Evolutionary conservation across 169 alveolate genomes (phyloP), one percentile per base, ranked within the genome.

Genomic region (Eimeria acervulina): DNA sequence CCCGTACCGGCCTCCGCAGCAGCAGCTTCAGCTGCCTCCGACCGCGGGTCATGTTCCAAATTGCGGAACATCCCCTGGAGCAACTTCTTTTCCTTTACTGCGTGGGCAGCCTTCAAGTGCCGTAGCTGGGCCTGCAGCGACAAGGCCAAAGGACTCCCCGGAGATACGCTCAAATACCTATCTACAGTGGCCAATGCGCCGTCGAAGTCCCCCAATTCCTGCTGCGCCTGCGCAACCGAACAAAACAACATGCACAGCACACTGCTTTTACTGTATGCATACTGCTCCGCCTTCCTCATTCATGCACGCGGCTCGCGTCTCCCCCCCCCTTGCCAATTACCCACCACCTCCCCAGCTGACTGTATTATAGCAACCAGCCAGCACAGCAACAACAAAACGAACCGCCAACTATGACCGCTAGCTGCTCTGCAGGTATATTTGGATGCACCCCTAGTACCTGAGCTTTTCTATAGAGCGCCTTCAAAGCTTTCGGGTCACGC

Each of bases 391-490:
- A 13, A 33, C 38, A 38, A 33, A 28, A 66, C 66, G 23, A 33
- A 19, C 23, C 17, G 15, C n/a, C 47, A 31, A 38, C 6, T 38
- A 59, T 19, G 40, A 23, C 63, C 6, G 4, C 70, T n/a, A 6
- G 52, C 7, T 76, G 31, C 40, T 42, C 19, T 40, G 40, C 17
- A 23, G 87, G 5, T 76, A 23, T 38, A 76, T 40, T 38, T 76
- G 1, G 63, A 19, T 59, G 47, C n/a, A n/a, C n/a, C n/a, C 28
- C 36, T 61, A 80, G 40, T 31, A 83, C 96, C 94, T 93, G 94
- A 38, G 94, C 87, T 33, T 93, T 93, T 31, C 96, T 80, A 76
- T 76, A 93, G 51, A 93, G 96, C 40, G 96, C 96, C 93, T 93
- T 93, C 76, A 93, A 28, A n/a, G 78, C 84, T 42, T 28, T 61